Evolutionary conservation across 208 protist species (phyloP), one percentile per base, ranked within the genome.

Genomic region (Acanthamoeba divionensis): DNA sequence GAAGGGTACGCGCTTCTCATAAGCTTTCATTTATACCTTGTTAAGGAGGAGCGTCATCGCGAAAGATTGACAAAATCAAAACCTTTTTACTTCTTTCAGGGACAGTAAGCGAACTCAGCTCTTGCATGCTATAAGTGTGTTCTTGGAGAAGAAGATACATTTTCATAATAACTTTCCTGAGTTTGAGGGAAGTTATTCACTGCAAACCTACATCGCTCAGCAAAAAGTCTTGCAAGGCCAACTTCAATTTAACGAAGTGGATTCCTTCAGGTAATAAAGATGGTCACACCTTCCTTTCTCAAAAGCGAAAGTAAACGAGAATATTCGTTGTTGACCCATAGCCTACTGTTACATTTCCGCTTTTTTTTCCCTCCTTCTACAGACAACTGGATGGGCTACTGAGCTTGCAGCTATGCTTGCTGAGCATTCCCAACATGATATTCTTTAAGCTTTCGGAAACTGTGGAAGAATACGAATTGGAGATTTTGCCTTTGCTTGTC

Each of bases 341-440:
- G n/a, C n/a, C n/a, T n/a, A n/a, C n/a, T n/a, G n/a, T n/a, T n/a
- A n/a, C n/a, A n/a, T n/a, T n/a, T n/a, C n/a, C n/a, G n/a, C n/a
- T n/a, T n/a, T n/a, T n/a, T n/a, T n/a, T n/a, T n/a, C n/a, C n/a
- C n/a, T n/a, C n/a, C n/a, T 41, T 41, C 36, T 41, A 5, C 62
- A 89, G 80, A 89, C 60, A 89, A 50, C 80, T 89, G 62, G 60
- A 71, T 60, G 80, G 71, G 33, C 3, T 89, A 41, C 54, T 89
- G 6, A 47, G 62, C 15, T 55, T 71, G 33, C 80, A 89, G 7
- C 80, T 73, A 50, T 55, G 44, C 18, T 29, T 89, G 31, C n/a
- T 89, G 54, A 63, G 71, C 9, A 66, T 89, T 36, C 60, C 80
- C n/a, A 66, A 89, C 41, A n/a, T 89, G n/a, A 55, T 89, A 21